Evolutionary conservation across 116 monocot species (phyloP).

Genomic region (Zostera marina): DNA sequence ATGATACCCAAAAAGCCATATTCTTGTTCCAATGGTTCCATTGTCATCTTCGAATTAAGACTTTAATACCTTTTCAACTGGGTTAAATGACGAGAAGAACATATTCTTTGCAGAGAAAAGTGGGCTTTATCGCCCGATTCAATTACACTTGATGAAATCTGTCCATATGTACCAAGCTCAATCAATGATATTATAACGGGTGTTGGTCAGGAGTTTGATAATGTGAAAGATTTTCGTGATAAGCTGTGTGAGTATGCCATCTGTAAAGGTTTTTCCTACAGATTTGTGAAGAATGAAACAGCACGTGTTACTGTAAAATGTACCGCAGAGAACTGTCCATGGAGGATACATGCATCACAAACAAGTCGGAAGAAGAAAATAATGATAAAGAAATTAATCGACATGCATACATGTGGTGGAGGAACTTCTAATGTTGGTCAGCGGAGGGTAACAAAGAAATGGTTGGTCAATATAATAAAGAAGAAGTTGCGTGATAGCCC

Average conservation of each 20-base stretch:
- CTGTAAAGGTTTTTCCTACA: slow-evolving; percentile 17
- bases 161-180: not conserved
- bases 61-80: not conserved
- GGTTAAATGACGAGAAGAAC: not conserved
- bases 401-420: slow-evolving; percentile 16
- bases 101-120: slow-evolving; percentile 1
- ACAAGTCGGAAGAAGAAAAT: slow-evolving; percentile 15
- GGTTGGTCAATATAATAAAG: slow-evolving; percentile 27
- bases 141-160: not conserved
- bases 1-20: too few species aligned
- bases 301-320: slow-evolving; percentile 23
- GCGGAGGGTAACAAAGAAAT: slow-evolving; percentile 15
- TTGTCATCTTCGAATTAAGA: too few species aligned
- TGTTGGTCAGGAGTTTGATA: slow-evolving; percentile 36
- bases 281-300: slow-evolving; percentile 26
- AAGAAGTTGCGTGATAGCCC: slow-evolving; percentile 25
- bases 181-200: slow-evolving; percentile 6
- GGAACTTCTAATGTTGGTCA: slow-evolving; percentile 11
- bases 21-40: too few species aligned
- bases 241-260: slow-evolving; percentile 18
- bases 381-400: slow-evolving; percentile 21
- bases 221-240: slow-evolving; percentile 28
- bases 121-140: slow-evolving; percentile 2
- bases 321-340: slow-evolving; percentile 20
- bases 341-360: slow-evolving; percentile 29